A percentile compares a stretch with the other conserved stretches of the same genome.
phyloP scores from a whole-genome alignment of 331 rosid genomes.

The Pyracantha coccinea region DNA sequence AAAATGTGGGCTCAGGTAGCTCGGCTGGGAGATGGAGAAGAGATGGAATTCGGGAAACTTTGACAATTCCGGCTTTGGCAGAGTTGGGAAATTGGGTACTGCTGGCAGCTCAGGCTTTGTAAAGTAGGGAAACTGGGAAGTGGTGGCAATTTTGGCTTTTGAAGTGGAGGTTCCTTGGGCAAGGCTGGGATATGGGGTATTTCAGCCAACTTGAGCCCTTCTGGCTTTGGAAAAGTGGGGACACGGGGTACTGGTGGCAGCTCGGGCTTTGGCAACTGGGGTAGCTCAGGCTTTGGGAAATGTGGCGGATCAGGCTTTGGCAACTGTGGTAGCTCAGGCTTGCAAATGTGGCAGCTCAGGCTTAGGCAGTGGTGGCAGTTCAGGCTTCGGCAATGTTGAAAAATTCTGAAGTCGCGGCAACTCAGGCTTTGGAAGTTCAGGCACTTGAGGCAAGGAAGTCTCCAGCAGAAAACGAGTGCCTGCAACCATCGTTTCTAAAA shows the following conservation, averaged over 20 bases:
- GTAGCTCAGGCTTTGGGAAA: neutral
- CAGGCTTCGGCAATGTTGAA: neutral
- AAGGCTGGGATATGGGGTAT: neutral
- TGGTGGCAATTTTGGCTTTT: neutral
- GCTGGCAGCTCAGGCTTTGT: neutral
- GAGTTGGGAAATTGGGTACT: neutral
- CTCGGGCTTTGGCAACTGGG: neutral
- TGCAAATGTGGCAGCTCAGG: neutral
- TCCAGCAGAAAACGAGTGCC: conserved; percentile 22
- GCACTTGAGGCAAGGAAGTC: neutral
- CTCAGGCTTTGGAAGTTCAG: conserved; percentile 22
- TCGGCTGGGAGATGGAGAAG: neutral
- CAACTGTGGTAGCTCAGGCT: neutral
- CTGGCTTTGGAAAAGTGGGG: neutral
- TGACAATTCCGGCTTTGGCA: neutral
- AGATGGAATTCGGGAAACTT: neutral
- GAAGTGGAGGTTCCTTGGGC: too few relatives aligned
- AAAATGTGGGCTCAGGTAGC: neutral
- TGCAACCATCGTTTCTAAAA: neutral
- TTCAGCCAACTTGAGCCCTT: neutral
- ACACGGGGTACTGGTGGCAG: neutral
- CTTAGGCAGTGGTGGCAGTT: neutral
- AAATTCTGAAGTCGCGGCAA: neutral
- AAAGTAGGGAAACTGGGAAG: neutral
- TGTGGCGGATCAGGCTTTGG: neutral